A percentile compares a stretch with the other conserved stretches of the same genome.
Conservation (phyloP, 2,329 filamentous ascomycete species). For the Exophiala sp. region DNA sequence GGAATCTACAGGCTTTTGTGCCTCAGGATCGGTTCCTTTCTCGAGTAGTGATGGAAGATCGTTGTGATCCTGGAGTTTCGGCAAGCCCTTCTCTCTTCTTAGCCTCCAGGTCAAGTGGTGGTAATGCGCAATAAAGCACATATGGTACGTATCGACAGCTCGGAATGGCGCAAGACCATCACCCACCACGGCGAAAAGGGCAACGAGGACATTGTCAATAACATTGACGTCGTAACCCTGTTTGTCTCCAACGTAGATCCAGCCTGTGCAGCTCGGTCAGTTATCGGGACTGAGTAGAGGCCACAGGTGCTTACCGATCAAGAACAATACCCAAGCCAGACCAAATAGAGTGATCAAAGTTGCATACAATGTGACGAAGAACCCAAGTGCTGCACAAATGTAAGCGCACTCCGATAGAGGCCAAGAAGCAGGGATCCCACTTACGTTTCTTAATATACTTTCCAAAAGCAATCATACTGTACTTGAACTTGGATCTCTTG, state of each 20-base stretch:
- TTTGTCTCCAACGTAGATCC: constrained; percentile 75
- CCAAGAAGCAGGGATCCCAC: constrained; percentile 29
- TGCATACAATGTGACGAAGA: constrained; percentile 80
- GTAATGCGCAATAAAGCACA: constrained; percentile 76
- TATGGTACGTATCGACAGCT: constrained; percentile 79
- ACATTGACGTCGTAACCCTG: constrained; percentile 68
- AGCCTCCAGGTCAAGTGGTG: constrained; percentile 63
- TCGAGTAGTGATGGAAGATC: constrained; percentile 55
- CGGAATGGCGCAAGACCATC: constrained; percentile 72
- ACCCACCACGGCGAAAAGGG: constrained; percentile 67
- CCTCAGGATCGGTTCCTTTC: constrained; percentile 44
- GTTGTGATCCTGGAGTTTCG: constrained; percentile 64
- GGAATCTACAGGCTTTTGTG: constrained; percentile 32
- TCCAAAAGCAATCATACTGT: constrained; percentile 72
- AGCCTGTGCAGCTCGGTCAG: constrained; percentile 43
- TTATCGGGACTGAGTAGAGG: too few relatives aligned
- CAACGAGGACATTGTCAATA: constrained; percentile 68
- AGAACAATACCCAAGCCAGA: constrained; percentile 83
- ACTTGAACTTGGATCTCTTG: constrained; percentile 72
- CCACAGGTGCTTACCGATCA: constrained; percentile 59
- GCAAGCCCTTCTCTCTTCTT: constrained; percentile 60
- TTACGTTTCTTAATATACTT: constrained; percentile 70
- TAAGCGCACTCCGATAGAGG: neutral
- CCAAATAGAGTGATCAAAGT: constrained; percentile 80
- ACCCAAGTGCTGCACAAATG: constrained; percentile 60